Percentiles rank a stretch among this genome's conserved stretches.
Evolutionary conservation across 2,329 filamentous ascomycete genomes (phyloP).

Genomic region (Nannizziopsis arthrosporioides): DNA sequence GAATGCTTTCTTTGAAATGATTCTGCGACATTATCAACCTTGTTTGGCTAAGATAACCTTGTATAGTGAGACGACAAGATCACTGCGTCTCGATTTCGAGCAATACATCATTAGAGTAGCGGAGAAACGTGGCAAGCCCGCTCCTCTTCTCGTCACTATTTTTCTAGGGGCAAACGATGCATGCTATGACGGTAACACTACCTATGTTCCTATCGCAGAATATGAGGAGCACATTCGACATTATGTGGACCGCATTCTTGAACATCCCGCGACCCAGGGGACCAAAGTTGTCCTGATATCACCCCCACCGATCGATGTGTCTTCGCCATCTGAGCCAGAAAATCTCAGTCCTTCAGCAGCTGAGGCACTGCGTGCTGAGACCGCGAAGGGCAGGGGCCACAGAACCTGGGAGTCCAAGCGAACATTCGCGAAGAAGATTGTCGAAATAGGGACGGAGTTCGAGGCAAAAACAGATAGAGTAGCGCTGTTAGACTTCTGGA

Average conservation of each 20-base stretch:
- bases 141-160: constrained; percentile 31
- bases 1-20: background rate
- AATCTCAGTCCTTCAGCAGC: background rate
- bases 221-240: constrained; percentile 28
- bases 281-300: constrained; percentile 31
- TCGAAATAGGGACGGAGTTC: constrained; percentile 27
- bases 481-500: constrained; percentile 27
- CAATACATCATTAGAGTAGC: constrained; percentile 10
- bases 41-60: background rate
- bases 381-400: constrained; percentile 18
- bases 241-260: constrained; percentile 27
- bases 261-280: constrained; percentile 20
- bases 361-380: constrained; percentile 4
- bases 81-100: constrained; percentile 13
- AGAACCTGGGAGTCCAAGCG: constrained; percentile 30
- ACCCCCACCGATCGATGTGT: constrained; percentile 28
- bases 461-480: constrained; percentile 24
- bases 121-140: constrained; percentile 13
- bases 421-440: constrained; percentile 27
- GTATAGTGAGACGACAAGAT: constrained; percentile 14
- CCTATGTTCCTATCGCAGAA: constrained; percentile 24
- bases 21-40: background rate
- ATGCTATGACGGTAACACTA: constrained; percentile 19
- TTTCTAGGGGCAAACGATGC: constrained; percentile 33
- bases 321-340: constrained; percentile 8